phyloP scores from a whole-genome alignment of 371 early-diverging fungal genomes.

The Apophysomyces variabilis region DNA sequence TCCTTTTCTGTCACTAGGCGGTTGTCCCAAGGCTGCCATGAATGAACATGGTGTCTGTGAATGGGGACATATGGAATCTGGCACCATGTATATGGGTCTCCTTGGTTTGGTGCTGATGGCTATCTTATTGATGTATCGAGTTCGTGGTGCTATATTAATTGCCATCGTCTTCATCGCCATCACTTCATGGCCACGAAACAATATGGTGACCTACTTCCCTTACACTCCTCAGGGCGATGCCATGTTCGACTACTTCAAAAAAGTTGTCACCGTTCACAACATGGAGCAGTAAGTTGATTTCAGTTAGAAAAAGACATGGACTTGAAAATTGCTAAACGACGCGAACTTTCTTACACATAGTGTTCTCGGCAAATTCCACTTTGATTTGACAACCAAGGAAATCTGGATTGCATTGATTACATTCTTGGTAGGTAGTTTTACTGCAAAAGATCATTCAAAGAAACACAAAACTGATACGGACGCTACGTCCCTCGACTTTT shows the following conservation, averaged over 20 bases:
- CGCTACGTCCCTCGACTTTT: not conserved
- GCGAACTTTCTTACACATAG: not conserved
- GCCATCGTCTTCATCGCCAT: constrained; percentile 73
- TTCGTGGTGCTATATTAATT: constrained; percentile 76
- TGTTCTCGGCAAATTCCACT: constrained; percentile 67
- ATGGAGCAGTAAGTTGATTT: constrained; percentile 37
- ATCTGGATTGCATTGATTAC: constrained; percentile 84
- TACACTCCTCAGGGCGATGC: constrained; percentile 64
- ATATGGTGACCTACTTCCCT: constrained; percentile 74
- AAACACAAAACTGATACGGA: constrained; percentile 61
- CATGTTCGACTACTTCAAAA: constrained; percentile 73
- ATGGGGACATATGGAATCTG: constrained; percentile 66
- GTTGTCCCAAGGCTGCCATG: constrained; percentile 60
- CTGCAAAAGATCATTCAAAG: constrained; percentile 15
- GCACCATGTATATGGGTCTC: constrained; percentile 77
- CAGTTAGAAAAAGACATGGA: not conserved
- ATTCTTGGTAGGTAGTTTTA: constrained; percentile 48
- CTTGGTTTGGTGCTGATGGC: constrained; percentile 74
- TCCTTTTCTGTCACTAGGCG: constrained; percentile 27
- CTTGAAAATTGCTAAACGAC: not conserved
- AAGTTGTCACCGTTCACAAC: constrained; percentile 69
- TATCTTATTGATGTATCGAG: constrained; percentile 63
- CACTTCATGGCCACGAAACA: constrained; percentile 71
- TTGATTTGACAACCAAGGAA: constrained; percentile 61
- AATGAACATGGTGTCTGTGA: constrained; percentile 57